These are phyloP conservation scores for Mikania micrantha DNA, from an alignment of 129 eudicot genomes.

Conservation along the genomic window DNA sequence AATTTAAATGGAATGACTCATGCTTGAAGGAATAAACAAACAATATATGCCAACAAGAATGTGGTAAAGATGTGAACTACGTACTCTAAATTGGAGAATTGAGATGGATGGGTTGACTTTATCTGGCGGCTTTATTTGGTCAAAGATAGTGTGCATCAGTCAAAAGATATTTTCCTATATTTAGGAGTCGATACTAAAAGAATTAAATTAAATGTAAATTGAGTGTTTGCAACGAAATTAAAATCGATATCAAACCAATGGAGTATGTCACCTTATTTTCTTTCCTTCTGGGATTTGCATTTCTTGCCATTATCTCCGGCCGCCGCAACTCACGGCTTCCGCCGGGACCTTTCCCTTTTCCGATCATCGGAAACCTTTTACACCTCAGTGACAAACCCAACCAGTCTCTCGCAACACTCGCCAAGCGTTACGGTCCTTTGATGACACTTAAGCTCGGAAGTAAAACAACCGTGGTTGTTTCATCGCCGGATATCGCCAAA, in stretches of 20 bases:
- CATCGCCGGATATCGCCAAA: slow-evolving; percentile 42
- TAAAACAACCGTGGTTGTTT: slow-evolving; percentile 34
- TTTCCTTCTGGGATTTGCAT: background rate
- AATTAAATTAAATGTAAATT: too few relatives aligned
- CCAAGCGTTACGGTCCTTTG: slow-evolving; percentile 45
- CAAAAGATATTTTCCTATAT: too few relatives aligned
- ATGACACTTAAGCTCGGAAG: slow-evolving; percentile 45
- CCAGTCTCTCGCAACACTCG: slow-evolving; percentile 40
- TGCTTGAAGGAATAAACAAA: too few relatives aligned
- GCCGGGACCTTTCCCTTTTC: slow-evolving; percentile 52
- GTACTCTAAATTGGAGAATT: too few relatives aligned
- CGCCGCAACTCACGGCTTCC: slow-evolving; percentile 34
- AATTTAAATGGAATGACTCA: too few relatives aligned
- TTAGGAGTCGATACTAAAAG: too few relatives aligned
- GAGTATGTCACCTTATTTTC: background rate
- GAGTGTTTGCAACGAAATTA: too few relatives aligned
- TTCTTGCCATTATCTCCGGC: background rate
- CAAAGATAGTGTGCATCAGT: too few relatives aligned
- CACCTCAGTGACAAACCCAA: slow-evolving; percentile 45
- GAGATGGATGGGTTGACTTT: too few relatives aligned
- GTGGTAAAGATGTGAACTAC: too few relatives aligned
- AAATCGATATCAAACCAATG: slow-evolving; percentile 10
- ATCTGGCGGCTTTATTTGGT: too few relatives aligned
- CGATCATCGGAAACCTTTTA: slow-evolving; percentile 48
- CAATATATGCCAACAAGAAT: too few relatives aligned